Evolutionary conservation across 164 flowering plant genomes (phyloP).

Genomic region (Stephania cephalantha): DNA sequence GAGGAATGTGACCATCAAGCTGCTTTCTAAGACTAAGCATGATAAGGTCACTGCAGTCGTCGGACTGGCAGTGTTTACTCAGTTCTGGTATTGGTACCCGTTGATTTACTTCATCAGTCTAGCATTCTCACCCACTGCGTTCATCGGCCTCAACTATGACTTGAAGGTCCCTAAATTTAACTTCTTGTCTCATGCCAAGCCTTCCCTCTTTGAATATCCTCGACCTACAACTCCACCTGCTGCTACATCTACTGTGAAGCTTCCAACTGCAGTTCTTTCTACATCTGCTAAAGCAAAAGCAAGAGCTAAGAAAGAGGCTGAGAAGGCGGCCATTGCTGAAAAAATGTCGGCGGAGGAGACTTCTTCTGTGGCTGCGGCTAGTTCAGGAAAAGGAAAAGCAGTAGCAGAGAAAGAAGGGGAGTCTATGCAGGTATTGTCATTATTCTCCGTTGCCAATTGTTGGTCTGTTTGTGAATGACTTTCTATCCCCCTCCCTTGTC

Average conservation of each 20-base stretch:
- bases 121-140: slow-evolving; percentile 90
- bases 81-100: slow-evolving; percentile 99
- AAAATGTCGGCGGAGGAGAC: slow-evolving; percentile 44
- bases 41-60: slow-evolving; percentile 91
- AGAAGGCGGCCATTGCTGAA: slow-evolving; percentile 67
- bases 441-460: not conserved
- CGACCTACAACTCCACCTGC: slow-evolving; percentile 82
- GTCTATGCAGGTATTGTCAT: slow-evolving; percentile 73
- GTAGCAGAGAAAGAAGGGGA: slow-evolving; percentile 71
- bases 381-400: slow-evolving; percentile 55
- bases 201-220: slow-evolving; percentile 93
- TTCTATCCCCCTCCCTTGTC: not conserved
- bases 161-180: slow-evolving; percentile 91
- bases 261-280: slow-evolving; percentile 88
- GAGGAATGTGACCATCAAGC: slow-evolving; percentile 86
- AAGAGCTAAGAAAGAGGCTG: slow-evolving; percentile 91
- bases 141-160: slow-evolving; percentile 90
- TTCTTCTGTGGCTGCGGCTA: slow-evolving; percentile 28
- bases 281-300: slow-evolving; percentile 95
- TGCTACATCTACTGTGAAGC: slow-evolving; percentile 75
- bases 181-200: slow-evolving; percentile 89
- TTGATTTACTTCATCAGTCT: slow-evolving; percentile 86
- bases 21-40: slow-evolving; percentile 91
- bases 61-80: slow-evolving; percentile 96
- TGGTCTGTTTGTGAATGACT: not conserved